Evolutionary conservation across 345 rosid genomes (phyloP).

Genomic region (Sisymbrium irio): DNA sequence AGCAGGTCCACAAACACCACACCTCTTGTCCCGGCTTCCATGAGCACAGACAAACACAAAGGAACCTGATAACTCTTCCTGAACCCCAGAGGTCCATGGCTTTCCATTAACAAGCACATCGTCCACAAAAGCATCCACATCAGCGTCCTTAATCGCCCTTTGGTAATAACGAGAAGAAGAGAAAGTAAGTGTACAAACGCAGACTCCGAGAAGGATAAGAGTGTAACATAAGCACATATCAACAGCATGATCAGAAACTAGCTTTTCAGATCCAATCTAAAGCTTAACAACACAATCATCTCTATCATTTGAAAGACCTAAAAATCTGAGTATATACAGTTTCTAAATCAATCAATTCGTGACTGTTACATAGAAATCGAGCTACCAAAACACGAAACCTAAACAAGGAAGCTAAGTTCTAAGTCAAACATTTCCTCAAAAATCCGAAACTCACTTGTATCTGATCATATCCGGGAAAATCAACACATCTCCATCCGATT

Average conservation of each 20-base stretch:
- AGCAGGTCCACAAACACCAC: conserved; percentile 95
- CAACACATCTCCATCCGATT: conserved; percentile 82
- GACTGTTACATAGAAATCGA: background rate
- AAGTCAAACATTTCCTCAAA: background rate
- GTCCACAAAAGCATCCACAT: conserved; percentile 75
- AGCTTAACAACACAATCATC: conserved; percentile 4
- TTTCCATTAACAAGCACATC: conserved; percentile 81
- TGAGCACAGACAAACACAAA: conserved; percentile 91
- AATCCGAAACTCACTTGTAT: conserved; percentile 61
- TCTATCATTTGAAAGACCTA: background rate
- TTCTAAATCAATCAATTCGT: background rate
- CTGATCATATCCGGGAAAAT: conserved; percentile 88
- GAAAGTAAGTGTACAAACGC: background rate
- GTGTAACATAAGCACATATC: background rate
- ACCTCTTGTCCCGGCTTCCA: conserved; percentile 84
- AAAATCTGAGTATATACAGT: background rate
- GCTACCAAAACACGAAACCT: background rate
- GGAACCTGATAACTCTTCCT: conserved; percentile 60
- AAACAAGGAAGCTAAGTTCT: background rate
- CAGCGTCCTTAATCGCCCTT: conserved; percentile 65
- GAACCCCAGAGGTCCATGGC: conserved; percentile 67
- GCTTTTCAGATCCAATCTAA: conserved; percentile 9
- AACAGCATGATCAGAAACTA: background rate
- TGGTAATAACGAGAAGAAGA: background rate
- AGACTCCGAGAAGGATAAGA: background rate